Base-by-base conservation (phyloP, 2,329 filamentous ascomycete species). In the Elsinoe arachidis region DNA sequence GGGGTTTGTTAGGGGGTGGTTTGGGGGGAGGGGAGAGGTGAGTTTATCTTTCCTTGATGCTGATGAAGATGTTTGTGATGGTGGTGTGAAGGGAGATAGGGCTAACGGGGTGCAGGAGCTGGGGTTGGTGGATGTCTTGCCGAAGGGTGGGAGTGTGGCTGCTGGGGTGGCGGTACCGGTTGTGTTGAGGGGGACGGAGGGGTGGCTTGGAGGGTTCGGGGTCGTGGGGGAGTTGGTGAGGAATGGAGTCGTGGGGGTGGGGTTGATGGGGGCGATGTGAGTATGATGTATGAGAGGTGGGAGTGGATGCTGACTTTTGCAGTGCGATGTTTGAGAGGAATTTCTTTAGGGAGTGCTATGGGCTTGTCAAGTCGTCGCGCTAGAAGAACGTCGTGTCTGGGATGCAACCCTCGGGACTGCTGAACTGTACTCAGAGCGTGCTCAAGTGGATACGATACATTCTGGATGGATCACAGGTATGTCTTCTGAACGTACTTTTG, bases 1-100 rank as follows among this genome's bases (percentile, higher is more conserved):
- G 15, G 67, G 69, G 44, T 99, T 96, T 67, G 87, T 96, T 58
- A 73, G 70, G 34, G 63, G 69, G 0, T 95, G 84, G 68, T 84
- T 95, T 60, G 64, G 58, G 4, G 67, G 67, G 14, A 73, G 79
- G 43, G 75, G 73, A 7, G 54, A 67, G 39, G 63, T 63, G 23
- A 61, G 64, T 61, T 52, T 41, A 4, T 30, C 10, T 12, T 19
- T 21, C 12, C 23, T 57, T 19, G 14, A 7, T 30, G 5, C 5
- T 30, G 10, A 57, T 26, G 21, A 19, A 12, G 14, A 4, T 41
- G 30, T 12, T 5, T 33, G 12, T 17, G 3, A 26, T 26, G 3
- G 23, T 3, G 23, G 23, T 26, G 23, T 26, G 3, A 6, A 26
- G 26, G 26, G 26, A 30, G 26, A 9, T 5, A 30, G 15, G 9